These are phyloP conservation scores for Salix arbutifolia DNA, from an alignment of 345 rosid genomes.

Conservation along the genomic window DNA sequence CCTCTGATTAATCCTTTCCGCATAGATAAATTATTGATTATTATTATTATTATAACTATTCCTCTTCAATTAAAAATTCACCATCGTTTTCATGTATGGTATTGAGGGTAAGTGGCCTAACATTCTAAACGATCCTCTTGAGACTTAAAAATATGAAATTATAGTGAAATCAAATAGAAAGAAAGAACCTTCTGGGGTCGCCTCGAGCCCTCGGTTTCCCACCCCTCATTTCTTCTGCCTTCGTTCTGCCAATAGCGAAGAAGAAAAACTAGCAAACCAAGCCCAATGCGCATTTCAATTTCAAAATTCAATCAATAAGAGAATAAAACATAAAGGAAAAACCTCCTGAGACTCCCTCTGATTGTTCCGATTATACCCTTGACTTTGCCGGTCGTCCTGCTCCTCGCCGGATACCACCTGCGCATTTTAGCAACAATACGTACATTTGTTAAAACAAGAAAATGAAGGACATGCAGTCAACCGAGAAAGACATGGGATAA, in stretches of 20 bases:
- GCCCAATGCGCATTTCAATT: neutral
- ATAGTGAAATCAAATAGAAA: neutral
- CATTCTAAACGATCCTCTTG: no score
- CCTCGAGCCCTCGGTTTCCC: slow-evolving; percentile 36
- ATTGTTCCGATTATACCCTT: slow-evolving; percentile 8
- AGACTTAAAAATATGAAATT: neutral
- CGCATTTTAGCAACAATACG: slow-evolving; percentile 5
- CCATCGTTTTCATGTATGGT: no score
- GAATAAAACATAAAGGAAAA: no score
- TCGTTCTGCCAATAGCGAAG: slow-evolving; percentile 22
- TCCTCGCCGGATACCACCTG: slow-evolving; percentile 76
- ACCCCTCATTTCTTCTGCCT: slow-evolving; percentile 12
- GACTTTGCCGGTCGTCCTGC: slow-evolving; percentile 20
- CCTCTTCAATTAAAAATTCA: no score
- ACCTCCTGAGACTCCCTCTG: slow-evolving; percentile 34
- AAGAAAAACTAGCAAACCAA: neutral
- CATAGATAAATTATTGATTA: no score
- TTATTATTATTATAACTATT: no score
- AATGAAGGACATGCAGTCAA: neutral
- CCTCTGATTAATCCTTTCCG: no score
- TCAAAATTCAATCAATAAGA: neutral
- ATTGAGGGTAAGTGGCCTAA: no score
- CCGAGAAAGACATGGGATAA: neutral
- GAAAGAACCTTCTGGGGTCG: slow-evolving; percentile 35
- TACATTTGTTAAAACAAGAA: neutral